Evolutionary conservation across 2,329 filamentous ascomycete genomes (phyloP).

Genomic region (Cryphonectria japonica): DNA sequence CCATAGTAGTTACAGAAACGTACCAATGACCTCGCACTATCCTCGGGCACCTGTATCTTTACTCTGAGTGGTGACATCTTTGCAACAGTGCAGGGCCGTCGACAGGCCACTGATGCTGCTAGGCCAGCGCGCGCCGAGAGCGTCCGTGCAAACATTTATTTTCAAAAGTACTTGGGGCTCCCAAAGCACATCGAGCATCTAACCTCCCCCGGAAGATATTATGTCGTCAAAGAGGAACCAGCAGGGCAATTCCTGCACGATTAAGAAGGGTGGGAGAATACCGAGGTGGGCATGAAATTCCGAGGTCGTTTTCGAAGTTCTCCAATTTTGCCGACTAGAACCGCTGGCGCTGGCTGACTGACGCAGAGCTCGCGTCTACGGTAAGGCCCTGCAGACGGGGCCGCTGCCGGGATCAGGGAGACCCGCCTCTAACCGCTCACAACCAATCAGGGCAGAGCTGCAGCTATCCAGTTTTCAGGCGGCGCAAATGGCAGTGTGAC

Average conservation of each 20-base stretch:
- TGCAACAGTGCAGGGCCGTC: conserved; percentile 45
- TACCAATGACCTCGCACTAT: conserved; percentile 51
- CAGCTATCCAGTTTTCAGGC: conserved; percentile 26
- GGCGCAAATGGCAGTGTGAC: conserved; percentile 15
- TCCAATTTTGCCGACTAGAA: conserved; percentile 27
- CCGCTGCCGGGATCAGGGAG: conserved; percentile 5
- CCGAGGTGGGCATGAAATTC: conserved; percentile 2
- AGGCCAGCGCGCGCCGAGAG: conserved; percentile 58
- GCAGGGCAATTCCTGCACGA: neutral
- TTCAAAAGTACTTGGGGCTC: conserved; percentile 33
- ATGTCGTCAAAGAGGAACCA: conserved; percentile 9
- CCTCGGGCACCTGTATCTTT: conserved; percentile 58
- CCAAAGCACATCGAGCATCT: conserved; percentile 15
- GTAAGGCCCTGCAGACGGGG: conserved; percentile 11
- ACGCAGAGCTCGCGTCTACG: conserved; percentile 14
- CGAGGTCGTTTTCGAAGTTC: conserved; percentile 16
- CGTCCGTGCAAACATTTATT: conserved; percentile 62
- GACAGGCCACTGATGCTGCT: conserved; percentile 49
- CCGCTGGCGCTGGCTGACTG: conserved; percentile 4
- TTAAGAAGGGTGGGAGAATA: neutral
- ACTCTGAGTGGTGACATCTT: conserved; percentile 79
- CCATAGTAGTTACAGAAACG: conserved; percentile 24
- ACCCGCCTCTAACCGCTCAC: neutral
- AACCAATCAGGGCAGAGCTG: conserved; percentile 20
- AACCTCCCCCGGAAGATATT: conserved; percentile 6